phyloP scores from a whole-genome alignment of 148 eudicot genomes.

The Rhododendron vialii region DNA sequence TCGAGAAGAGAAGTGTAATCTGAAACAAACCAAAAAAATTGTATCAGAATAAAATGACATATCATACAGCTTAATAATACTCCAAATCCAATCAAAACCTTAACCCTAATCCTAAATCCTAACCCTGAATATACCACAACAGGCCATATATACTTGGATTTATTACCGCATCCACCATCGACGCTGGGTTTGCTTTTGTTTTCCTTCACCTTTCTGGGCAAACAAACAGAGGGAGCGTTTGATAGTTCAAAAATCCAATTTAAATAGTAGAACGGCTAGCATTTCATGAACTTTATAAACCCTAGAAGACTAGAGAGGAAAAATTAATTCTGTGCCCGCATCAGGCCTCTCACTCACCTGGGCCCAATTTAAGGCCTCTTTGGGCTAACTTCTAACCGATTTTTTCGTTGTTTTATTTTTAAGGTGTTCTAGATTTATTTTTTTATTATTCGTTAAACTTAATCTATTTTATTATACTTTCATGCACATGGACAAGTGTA shows the following conservation, averaged over 20 bases:
- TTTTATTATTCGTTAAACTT: no score
- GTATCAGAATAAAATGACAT: background rate
- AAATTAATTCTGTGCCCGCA: background rate
- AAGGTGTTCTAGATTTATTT: no score
- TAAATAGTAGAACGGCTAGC: background rate
- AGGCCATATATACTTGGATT: background rate
- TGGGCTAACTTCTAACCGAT: no score
- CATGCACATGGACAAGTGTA: no score
- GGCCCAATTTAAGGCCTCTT: no score
- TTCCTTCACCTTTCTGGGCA: background rate
- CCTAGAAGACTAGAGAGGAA: background rate
- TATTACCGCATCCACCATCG: background rate
- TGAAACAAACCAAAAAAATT: background rate
- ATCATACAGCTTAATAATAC: background rate
- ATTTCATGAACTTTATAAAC: background rate
- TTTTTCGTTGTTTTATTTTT: no score
- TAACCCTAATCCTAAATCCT: background rate
- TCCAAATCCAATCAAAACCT: background rate
- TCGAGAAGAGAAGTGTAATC: slow-evolving; percentile 21
- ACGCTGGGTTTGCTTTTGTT: background rate
- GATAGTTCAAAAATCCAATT: background rate
- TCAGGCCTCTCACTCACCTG: no score
- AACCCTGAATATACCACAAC: background rate
- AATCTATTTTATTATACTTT: no score
- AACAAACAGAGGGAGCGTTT: background rate